Evolutionary conservation across 2,329 filamentous ascomycete species (phyloP), one percentile per base, ranked within the genome.

Genomic region (Venturia oleaginea): DNA sequence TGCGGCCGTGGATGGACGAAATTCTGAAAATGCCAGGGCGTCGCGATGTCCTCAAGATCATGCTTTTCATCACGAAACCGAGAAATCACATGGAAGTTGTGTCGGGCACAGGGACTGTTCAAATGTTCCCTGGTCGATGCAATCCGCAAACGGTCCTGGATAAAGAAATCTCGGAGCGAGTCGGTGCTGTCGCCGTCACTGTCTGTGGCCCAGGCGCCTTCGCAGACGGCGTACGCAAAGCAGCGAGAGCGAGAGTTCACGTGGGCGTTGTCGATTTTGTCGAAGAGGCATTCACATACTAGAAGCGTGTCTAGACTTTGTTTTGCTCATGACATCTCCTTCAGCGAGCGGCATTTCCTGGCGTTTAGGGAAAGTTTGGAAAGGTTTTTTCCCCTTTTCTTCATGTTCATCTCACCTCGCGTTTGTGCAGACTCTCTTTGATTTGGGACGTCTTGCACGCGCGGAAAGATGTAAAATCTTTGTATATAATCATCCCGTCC

Each of bases 281-380:
- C 24, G 85, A 88, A 71, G 85, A 88, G 75, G 83, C 83, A 46
- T 88, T 87, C 73, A 86, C 84, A 1, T 87, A 85, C 77, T 87
- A 72, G 68, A 40, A n/a, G n/a, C n/a, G n/a, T n/a, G n/a, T n/a
- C n/a, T 32, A 15, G n/a, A 34, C 38, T 43, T 24, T 34, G 40
- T 51, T 46, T 34, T 8, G 38, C 37, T 2, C 38, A 37, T 38
- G 27, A 40, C 19, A 43, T n/a, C 27, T 34, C 19, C 30, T 57
- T 57, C 27, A 57, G 51, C 51, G 19, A 57, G 51, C 51, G 51
- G 51, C 51, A 57, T 57, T 57, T 57, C 30, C 30, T 2, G 51
- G 51, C 51, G 51, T 57, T 51, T 48, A 15, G 22, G 46, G 46
- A 22, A 48, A 27, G 46, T 34, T 55, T 55, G 51, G 30, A 57